A percentile compares a stretch with the other conserved stretches of the same genome.
Conservation (phyloP, 257 asterid genomes). For the Petrea volubilis region DNA sequence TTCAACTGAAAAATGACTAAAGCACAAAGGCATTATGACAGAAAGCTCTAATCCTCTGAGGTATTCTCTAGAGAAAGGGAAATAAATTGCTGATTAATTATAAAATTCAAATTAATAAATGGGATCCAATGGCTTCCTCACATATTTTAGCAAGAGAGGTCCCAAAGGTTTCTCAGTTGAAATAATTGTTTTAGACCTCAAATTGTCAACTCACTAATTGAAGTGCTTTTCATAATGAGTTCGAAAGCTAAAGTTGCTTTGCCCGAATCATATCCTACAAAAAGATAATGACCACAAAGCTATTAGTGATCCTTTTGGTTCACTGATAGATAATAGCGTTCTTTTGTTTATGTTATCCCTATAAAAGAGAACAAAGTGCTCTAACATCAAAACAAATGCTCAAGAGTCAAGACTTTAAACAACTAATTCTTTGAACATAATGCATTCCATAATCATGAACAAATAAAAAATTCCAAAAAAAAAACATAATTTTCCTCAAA, state of each 20-base stretch:
- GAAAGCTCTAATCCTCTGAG: slow-evolving; percentile 5
- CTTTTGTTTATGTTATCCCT: slow-evolving; percentile 20
- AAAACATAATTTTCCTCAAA: not conserved
- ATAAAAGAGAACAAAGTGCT: slow-evolving; percentile 11
- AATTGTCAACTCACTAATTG: not conserved
- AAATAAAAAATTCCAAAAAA: slow-evolving; percentile 5
- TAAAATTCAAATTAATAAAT: not conserved
- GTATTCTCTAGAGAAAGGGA: not conserved
- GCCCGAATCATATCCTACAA: slow-evolving; percentile 21
- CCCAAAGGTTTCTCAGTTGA: not conserved
- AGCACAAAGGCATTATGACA: slow-evolving; percentile 1
- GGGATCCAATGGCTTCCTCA: not conserved
- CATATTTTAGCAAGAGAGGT: not conserved
- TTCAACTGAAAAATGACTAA: not conserved
- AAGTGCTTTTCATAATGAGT: not conserved
- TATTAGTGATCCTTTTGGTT: not conserved
- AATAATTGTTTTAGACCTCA: not conserved
- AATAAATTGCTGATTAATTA: not conserved
- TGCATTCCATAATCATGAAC: no score
- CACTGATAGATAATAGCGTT: not conserved
- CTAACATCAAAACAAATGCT: no score
- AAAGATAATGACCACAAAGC: slow-evolving; percentile 9
- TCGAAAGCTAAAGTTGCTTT: not conserved
- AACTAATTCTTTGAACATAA: not conserved
- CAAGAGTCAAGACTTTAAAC: no score